Conservation (phyloP, 2,329 filamentous ascomycete genomes). For the Epichloe brachyelytri region DNA sequence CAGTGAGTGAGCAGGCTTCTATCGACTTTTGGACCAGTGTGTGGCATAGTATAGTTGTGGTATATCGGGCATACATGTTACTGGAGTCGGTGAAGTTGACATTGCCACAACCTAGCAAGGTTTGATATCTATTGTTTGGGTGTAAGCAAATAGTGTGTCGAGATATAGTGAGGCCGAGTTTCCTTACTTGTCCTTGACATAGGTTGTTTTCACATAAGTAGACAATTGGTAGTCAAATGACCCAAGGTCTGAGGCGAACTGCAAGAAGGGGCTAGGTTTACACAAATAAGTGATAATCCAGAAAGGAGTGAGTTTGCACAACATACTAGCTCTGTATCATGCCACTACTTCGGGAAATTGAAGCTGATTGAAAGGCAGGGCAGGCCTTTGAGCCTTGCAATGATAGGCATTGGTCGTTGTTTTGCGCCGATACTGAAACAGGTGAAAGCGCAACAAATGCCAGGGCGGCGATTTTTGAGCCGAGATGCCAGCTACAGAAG, state of each 20-base stretch:
- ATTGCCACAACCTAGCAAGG: slow-evolving; percentile 65
- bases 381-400: slow-evolving; percentile 58
- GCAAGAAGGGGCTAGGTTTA: slow-evolving; percentile 61
- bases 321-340: slow-evolving; percentile 54
- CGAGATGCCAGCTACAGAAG: background rate
- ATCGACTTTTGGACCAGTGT: slow-evolving; percentile 85
- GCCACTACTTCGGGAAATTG: slow-evolving; percentile 50
- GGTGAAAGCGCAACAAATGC: slow-evolving; percentile 15
- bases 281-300: background rate
- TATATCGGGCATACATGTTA: slow-evolving; percentile 83
- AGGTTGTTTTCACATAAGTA: slow-evolving; percentile 60
- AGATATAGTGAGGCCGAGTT: background rate
- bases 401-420: slow-evolving; percentile 41
- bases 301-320: background rate
- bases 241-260: slow-evolving; percentile 60
- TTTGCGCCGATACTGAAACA: slow-evolving; percentile 24
- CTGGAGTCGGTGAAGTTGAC: slow-evolving; percentile 68
- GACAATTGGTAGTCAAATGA: slow-evolving; percentile 68
- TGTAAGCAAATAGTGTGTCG: background rate
- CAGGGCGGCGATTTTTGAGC: slow-evolving; percentile 7
- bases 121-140: slow-evolving; percentile 52
- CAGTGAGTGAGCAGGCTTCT: slow-evolving; percentile 50
- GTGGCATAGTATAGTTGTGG: slow-evolving; percentile 85
- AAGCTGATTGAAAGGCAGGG: slow-evolving; percentile 58
- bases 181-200: slow-evolving; percentile 62